These are phyloP conservation scores for Domatiomyces catenatus DNA, from an alignment of 2,329 filamentous ascomycete genomes.

Conservation along the genomic window DNA sequence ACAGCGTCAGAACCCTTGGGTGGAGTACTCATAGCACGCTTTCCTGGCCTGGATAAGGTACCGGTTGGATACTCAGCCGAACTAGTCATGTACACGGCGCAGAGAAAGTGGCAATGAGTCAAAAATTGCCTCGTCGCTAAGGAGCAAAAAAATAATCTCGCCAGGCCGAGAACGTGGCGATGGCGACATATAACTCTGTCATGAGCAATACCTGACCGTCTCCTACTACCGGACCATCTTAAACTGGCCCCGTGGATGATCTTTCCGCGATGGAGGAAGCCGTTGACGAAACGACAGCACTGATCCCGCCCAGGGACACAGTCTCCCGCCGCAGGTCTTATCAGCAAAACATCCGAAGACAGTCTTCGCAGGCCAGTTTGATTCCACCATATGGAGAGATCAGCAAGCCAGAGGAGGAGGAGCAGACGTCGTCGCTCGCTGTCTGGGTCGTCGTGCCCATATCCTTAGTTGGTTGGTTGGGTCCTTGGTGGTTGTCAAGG, in stretches of 20 bases:
- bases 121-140: background rate
- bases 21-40: no score
- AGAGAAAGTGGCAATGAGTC: background rate
- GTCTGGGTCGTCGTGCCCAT: constrained; percentile 7
- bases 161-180: background rate
- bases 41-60: no score
- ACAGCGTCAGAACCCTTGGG: no score
- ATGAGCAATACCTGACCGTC: background rate
- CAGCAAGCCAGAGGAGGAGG: background rate
- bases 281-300: constrained; percentile 3
- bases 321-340: background rate
- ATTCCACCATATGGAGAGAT: background rate
- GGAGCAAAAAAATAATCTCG: background rate
- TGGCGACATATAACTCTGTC: background rate
- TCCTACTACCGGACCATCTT: background rate
- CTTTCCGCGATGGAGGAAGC: constrained; percentile 1
- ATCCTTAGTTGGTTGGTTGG: constrained; percentile 2
- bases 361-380: background rate
- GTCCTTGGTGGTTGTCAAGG: background rate
- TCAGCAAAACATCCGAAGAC: background rate
- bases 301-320: background rate
- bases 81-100: background rate
- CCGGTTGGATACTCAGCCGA: background rate
- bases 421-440: constrained; percentile 3
- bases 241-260: background rate